Evolutionary conservation across 805 yeast genomes (phyloP).

Genomic region (Helenozyma baotianmanensis): DNA sequence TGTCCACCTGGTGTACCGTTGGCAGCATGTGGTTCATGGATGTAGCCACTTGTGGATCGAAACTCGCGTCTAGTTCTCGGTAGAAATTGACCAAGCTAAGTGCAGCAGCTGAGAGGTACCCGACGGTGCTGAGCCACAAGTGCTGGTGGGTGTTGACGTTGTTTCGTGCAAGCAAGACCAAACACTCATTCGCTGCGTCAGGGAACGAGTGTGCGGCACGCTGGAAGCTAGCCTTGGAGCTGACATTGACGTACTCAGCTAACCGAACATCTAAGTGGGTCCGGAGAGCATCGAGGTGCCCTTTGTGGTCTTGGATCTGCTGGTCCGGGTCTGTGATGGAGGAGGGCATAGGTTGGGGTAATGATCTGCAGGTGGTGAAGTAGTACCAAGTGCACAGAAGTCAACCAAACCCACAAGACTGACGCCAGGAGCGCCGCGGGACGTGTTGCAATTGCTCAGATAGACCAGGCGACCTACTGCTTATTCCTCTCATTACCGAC

Average conservation of each 20-base stretch:
- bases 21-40: no score
- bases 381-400: no score
- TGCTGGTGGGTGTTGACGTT: slow-evolving; percentile 3
- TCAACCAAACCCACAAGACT: no score
- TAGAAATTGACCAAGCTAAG: no score
- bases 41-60: no score
- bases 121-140: no score
- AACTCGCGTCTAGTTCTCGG: no score
- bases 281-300: slow-evolving; percentile 1
- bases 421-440: not conserved
- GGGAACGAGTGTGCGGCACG: slow-evolving; percentile 7
- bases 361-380: no score
- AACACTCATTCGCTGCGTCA: slow-evolving; percentile 8
- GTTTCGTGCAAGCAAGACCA: slow-evolving; percentile 7
- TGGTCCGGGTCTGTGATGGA: not conserved
- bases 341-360: not conserved
- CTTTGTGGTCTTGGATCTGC: not conserved
- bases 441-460: not conserved
- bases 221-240: slow-evolving; percentile 2
- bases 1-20: no score
- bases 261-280: slow-evolving; percentile 4
- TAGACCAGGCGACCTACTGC: slow-evolving; percentile 2
- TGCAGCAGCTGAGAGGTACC: no score
- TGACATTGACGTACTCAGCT: not conserved
- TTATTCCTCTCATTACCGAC: not conserved